Conservation (phyloP, 31 red algal species). For the Porphyra umbilicalis region DNA sequence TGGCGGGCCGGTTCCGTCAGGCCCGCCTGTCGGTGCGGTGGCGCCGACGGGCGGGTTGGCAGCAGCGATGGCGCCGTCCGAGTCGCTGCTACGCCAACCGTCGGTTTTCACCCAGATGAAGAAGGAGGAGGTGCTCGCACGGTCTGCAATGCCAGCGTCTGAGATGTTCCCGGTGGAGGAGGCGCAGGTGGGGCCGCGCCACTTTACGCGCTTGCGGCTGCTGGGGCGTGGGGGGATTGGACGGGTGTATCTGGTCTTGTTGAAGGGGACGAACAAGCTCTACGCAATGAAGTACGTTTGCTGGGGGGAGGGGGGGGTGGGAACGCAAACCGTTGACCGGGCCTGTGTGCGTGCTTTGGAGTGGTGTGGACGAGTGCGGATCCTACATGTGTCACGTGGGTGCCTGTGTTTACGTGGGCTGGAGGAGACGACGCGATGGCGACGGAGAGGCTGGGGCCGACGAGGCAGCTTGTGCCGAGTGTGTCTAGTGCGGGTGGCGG, state of each 20-base stretch:
- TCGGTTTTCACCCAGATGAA: background rate
- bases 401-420: background rate
- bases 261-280: constrained; percentile 73
- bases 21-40: no score
- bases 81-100: background rate
- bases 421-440: no score
- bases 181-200: constrained; percentile 54
- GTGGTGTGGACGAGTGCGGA: background rate
- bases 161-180: constrained; percentile 57
- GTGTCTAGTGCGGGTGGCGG: no score
- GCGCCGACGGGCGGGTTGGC: background rate
- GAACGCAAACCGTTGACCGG: no score
- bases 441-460: no score
- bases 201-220: constrained; percentile 73
- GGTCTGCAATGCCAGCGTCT: constrained; percentile 30
- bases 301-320: no score
- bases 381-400: background rate
- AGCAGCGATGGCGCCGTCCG: background rate
- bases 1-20: background rate
- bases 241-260: constrained; percentile 73
- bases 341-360: background rate
- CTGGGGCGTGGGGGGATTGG: constrained; percentile 87
- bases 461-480: no score
- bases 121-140: constrained; percentile 17
- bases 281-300: constrained; percentile 92